phyloP scores from a whole-genome alignment of 108 stramenopile species.

The Pseudonitzschia pungens region DNA sequence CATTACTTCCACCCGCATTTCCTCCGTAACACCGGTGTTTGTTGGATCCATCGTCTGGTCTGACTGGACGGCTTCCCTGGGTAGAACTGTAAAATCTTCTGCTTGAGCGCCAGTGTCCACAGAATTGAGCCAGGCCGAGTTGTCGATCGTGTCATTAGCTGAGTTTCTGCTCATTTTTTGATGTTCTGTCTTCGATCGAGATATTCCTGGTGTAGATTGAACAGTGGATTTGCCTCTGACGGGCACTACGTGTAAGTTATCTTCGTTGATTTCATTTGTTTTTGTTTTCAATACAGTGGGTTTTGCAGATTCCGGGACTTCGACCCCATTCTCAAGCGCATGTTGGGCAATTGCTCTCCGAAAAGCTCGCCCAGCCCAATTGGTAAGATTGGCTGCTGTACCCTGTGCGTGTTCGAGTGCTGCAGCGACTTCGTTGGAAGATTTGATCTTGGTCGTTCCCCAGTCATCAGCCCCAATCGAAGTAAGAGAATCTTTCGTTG shows the following conservation, averaged over 20 bases:
- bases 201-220: neutral
- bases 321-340: conserved; percentile 40
- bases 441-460: neutral
- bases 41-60: conserved; percentile 39
- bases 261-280: neutral
- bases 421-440: conserved; percentile 33
- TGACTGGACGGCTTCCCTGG: neutral
- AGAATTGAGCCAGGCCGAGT: neutral
- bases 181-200: neutral
- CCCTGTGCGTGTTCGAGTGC: conserved; percentile 79
- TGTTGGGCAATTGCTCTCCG: conserved; percentile 82
- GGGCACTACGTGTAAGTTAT: neutral
- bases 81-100: neutral
- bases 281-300: conserved; percentile 4
- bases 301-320: conserved; percentile 17
- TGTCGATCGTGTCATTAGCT: neutral
- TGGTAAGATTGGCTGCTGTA: conserved; percentile 80
- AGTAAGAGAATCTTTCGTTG: conserved; percentile 18
- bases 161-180: neutral
- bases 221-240: neutral
- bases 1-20: conserved; percentile 93
- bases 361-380: conserved; percentile 92
- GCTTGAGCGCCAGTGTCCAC: neutral
- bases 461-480: conserved; percentile 12
- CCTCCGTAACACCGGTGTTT: conserved; percentile 78